Conservation (phyloP, 1,284 basidiomycete species). For the Cronartium quercuum region DNA sequence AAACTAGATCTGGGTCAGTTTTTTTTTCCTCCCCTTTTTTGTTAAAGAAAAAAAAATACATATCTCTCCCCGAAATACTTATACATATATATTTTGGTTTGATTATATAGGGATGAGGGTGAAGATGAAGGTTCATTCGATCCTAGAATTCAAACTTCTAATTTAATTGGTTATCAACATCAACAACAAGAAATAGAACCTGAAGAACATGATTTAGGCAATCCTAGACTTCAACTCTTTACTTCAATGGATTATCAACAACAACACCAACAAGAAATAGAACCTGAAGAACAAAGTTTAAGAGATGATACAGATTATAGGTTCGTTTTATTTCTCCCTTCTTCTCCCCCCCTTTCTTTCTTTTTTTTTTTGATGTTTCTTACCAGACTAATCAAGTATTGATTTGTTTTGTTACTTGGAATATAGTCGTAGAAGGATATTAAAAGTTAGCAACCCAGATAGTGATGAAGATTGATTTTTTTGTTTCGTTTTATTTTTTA, state of each 20-base stretch:
- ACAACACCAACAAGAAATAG: not conserved
- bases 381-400: not conserved
- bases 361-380: not conserved
- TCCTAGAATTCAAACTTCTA: too few species aligned
- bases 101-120: too few species aligned
- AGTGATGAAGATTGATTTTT: not conserved
- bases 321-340: not conserved
- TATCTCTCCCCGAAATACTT: too few species aligned
- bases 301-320: conserved; percentile 20
- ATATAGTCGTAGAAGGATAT: not conserved
- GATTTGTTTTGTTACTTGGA: not conserved
- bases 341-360: not conserved
- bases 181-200: not conserved
- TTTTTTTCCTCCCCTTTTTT: too few species aligned
- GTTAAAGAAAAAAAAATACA: too few species aligned
- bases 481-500: not conserved
- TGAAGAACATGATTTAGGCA: too few species aligned
- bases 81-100: too few species aligned
- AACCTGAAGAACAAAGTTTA: not conserved
- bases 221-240: too few species aligned
- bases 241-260: not conserved
- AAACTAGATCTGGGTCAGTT: not conserved
- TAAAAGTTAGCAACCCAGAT: conserved; percentile 26
- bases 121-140: too few species aligned
- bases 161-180: not conserved